Conservation (phyloP, 1,284 basidiomycete species). For the Fomitopsis schrenkii region DNA sequence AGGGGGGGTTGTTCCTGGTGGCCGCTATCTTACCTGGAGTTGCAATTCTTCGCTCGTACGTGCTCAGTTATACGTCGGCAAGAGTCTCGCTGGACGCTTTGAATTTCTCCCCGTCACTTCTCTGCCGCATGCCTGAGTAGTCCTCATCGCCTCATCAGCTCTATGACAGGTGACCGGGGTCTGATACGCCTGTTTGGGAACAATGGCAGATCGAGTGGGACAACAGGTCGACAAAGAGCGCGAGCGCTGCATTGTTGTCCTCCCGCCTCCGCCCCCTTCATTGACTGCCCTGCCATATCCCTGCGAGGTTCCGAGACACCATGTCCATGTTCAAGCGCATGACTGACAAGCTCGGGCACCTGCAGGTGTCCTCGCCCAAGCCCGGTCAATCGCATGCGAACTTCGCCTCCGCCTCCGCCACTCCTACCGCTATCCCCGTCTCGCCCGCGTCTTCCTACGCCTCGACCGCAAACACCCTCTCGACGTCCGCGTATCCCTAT, state of each 20-base stretch:
- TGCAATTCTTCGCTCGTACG: no score
- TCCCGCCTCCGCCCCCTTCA: not conserved
- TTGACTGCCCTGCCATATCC: not conserved
- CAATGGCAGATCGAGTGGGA: conserved; percentile 1
- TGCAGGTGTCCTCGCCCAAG: conserved; percentile 1
- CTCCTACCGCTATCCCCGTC: conserved; percentile 15
- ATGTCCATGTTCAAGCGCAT: conserved; percentile 38
- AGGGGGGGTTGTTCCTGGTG: no score
- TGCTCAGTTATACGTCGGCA: no score
- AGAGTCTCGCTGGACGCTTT: no score
- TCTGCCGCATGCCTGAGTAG: no score
- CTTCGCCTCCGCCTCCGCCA: conserved; percentile 11
- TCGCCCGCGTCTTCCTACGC: conserved; percentile 19
- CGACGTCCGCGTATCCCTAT: not conserved
- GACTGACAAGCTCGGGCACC: conserved; percentile 38
- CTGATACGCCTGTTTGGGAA: not conserved
- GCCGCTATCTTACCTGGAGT: no score
- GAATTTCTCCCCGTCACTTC: no score
- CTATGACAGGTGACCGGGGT: not conserved
- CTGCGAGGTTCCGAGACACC: not conserved
- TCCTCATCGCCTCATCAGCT: not conserved
- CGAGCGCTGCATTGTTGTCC: not conserved
- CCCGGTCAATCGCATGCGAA: not conserved
- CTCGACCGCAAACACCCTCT: conserved; percentile 3
- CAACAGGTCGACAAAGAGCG: conserved; percentile 2